A percentile compares a stretch with the other conserved stretches of the same genome.
These are phyloP conservation scores for Ophiostoma ulmi DNA, from an alignment of 2,329 filamentous ascomycete genomes.

Conservation along the genomic window DNA sequence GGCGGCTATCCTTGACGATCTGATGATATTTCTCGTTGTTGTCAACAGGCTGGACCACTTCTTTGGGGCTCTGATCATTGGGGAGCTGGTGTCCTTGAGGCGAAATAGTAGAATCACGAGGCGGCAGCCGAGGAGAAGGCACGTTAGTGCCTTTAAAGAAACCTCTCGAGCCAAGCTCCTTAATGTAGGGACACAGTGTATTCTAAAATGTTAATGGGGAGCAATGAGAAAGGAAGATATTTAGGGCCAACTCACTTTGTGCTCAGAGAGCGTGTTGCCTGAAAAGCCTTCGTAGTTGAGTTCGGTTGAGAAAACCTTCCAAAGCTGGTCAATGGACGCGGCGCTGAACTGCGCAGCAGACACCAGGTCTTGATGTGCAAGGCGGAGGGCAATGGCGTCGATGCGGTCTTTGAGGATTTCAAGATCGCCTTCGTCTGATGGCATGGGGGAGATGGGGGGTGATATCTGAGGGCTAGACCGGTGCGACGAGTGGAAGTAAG, in stretches of 20 bases:
- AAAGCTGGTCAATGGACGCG: conserved; percentile 45
- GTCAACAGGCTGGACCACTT: conserved; percentile 35
- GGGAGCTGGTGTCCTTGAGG: conserved; percentile 24
- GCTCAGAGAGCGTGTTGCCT: conserved; percentile 47
- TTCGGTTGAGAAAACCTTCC: conserved; percentile 55
- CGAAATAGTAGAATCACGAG: conserved; percentile 27
- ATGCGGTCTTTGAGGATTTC: conserved; percentile 57
- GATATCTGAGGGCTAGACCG: conserved; percentile 9
- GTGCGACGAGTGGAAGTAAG: not conserved
- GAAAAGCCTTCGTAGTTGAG: conserved; percentile 56
- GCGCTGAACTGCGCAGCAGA: conserved; percentile 15
- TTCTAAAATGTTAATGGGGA: conserved; percentile 41
- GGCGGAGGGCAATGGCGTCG: conserved; percentile 50
- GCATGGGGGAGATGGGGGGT: conserved; percentile 22
- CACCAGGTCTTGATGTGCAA: conserved; percentile 41
- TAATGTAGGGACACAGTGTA: conserved; percentile 56
- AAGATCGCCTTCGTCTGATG: conserved; percentile 41
- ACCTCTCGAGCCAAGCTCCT: conserved; percentile 50
- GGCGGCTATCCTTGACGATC: conserved; percentile 33
- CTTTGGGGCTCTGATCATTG: conserved; percentile 33
- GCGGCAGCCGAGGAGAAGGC: conserved; percentile 40
- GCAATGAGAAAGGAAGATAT: not conserved
- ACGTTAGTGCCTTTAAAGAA: conserved; percentile 41
- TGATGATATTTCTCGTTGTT: conserved; percentile 42
- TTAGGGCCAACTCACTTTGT: conserved; percentile 45